phyloP scores from a whole-genome alignment of 176 grass and related monocot species.

The Bolboschoenus planiculmis region DNA sequence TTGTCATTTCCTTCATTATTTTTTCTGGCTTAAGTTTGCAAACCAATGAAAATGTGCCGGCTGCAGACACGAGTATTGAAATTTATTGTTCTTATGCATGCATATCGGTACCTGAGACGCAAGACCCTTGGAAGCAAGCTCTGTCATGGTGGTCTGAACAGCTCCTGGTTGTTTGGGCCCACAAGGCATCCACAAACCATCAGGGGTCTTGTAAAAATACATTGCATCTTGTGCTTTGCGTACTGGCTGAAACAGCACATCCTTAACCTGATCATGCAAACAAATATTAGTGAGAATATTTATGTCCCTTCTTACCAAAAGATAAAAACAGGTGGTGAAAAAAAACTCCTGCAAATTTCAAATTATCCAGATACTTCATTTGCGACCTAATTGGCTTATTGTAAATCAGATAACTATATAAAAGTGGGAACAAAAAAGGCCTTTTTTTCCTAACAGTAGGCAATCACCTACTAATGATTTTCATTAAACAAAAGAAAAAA shows the following conservation, averaged over 20 bases:
- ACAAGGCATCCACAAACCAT: constrained; percentile 87
- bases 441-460: background rate
- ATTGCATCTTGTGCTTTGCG: constrained; percentile 97
- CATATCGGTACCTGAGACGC: constrained; percentile 51
- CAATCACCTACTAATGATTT: background rate
- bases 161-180: constrained; percentile 67
- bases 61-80: too few species aligned
- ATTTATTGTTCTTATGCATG: background rate
- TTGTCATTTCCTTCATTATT: background rate
- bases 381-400: background rate
- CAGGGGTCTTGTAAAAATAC: constrained; percentile 54
- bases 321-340: background rate
- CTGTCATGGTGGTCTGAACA: constrained; percentile 80
- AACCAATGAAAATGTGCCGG: background rate
- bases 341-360: background rate
- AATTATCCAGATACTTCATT: background rate
- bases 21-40: too few species aligned
- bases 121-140: constrained; percentile 66
- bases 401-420: background rate
- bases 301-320: background rate
- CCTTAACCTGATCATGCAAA: constrained; percentile 63
- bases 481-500: background rate
- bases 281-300: background rate
- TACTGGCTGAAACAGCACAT: constrained; percentile 92
- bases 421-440: background rate